phyloP scores from a whole-genome alignment of 495 filamentous ascomycete genomes.

The Penicillium chermesinum region DNA sequence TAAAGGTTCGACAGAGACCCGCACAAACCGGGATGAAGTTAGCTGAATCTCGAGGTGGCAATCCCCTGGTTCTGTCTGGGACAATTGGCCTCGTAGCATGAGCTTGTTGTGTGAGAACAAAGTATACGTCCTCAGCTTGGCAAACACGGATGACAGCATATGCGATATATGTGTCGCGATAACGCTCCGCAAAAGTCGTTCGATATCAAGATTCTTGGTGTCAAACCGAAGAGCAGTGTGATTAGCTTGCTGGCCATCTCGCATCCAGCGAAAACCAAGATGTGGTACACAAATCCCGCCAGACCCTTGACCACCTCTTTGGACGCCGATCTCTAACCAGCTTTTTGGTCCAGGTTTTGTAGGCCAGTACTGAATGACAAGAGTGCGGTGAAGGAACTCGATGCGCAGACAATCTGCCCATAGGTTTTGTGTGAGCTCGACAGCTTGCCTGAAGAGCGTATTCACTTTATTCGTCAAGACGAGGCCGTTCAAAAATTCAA shows the following conservation, averaged over 20 bases:
- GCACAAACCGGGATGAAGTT: constrained; percentile 50
- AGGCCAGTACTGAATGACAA: constrained; percentile 89
- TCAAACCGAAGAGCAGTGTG: constrained; percentile 62
- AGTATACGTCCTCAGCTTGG: constrained; percentile 47
- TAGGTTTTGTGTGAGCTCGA: constrained; percentile 54
- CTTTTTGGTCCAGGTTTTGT: constrained; percentile 63
- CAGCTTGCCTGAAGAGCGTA: constrained; percentile 70
- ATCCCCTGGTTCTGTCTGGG: constrained; percentile 56
- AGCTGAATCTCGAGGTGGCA: constrained; percentile 64
- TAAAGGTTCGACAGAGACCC: constrained; percentile 63
- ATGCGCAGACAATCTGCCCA: constrained; percentile 75
- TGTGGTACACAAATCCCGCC: constrained; percentile 27
- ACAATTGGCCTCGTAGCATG: constrained; percentile 49
- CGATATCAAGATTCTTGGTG: constrained; percentile 60
- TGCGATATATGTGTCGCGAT: constrained; percentile 69
- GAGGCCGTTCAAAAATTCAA: constrained; percentile 77
- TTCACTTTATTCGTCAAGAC: constrained; percentile 82
- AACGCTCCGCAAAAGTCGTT: constrained; percentile 63
- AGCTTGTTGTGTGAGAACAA: constrained; percentile 55
- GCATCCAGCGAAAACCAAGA: constrained; percentile 77
- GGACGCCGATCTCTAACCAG: constrained; percentile 84
- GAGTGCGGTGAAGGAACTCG: constrained; percentile 67
- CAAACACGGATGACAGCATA: constrained; percentile 56
- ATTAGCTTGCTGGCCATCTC: constrained; percentile 67
- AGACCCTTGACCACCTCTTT: constrained; percentile 50